Evolutionary conservation across 2,329 filamentous ascomycete species (phyloP).

Genomic region (Fusarium marasasianum): DNA sequence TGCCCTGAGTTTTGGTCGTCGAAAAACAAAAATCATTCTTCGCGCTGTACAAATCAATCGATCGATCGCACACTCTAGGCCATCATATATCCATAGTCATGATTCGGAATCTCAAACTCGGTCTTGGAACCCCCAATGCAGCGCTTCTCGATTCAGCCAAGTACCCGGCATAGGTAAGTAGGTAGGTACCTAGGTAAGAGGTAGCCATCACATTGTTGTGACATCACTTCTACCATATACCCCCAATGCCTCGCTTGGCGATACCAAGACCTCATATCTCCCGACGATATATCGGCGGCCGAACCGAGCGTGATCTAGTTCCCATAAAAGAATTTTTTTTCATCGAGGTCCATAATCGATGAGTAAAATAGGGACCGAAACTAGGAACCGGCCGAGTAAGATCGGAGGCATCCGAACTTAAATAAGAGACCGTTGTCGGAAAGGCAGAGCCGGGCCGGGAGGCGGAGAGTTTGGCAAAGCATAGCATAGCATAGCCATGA

Average conservation of each 20-base stretch:
- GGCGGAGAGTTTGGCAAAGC: neutral
- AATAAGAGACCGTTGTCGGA: constrained; percentile 7
- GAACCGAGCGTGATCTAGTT: neutral
- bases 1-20: constrained; percentile 30
- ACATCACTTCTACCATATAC: neutral
- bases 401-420: constrained; percentile 19
- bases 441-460: neutral
- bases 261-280: neutral
- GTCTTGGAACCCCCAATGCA: neutral
- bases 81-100: constrained; percentile 28
- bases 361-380: neutral
- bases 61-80: constrained; percentile 13
- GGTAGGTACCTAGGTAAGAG: neutral
- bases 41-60: constrained; percentile 6
- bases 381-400: constrained; percentile 15
- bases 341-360: constrained; percentile 3
- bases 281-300: neutral
- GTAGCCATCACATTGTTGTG: neutral
- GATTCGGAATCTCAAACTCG: constrained; percentile 8
- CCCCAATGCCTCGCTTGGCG: neutral
- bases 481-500: neutral
- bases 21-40: constrained; percentile 10
- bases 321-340: neutral
- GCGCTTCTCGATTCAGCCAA: neutral
- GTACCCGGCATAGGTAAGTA: neutral